Percentiles rank a stretch among this genome's conserved stretches.
phyloP scores from a whole-genome alignment of 495 filamentous ascomycete genomes.

The Talaromyces wortmannii region DNA sequence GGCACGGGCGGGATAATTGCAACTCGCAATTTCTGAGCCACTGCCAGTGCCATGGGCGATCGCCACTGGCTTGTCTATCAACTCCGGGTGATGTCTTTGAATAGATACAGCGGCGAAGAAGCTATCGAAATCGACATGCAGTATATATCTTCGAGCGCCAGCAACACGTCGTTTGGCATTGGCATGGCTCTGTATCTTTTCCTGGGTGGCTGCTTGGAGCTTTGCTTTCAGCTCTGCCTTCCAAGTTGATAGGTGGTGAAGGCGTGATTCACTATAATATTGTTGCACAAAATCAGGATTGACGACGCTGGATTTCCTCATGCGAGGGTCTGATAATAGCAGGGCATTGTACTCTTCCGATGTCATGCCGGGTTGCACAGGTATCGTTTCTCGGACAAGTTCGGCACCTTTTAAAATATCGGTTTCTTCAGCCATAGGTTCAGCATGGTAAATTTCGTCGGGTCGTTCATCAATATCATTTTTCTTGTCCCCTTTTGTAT shows the following conservation, averaged over 20 bases:
- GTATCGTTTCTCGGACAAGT: constrained; percentile 7
- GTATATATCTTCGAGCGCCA: constrained; percentile 71
- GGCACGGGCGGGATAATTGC: constrained; percentile 84
- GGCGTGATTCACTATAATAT: constrained; percentile 85
- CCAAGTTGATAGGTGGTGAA: constrained; percentile 94
- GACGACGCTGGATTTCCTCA: constrained; percentile 75
- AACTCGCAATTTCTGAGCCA: constrained; percentile 93
- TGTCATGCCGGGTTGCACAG: constrained; percentile 46
- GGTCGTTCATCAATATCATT: neutral
- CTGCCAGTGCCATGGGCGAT: constrained; percentile 81
- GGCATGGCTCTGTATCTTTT: constrained; percentile 53
- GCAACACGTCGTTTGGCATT: constrained; percentile 36
- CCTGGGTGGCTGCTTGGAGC: constrained; percentile 69
- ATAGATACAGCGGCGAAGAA: constrained; percentile 95
- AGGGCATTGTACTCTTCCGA: constrained; percentile 88
- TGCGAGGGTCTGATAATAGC: constrained; percentile 72
- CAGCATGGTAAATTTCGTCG: neutral
- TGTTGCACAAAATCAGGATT: constrained; percentile 91
- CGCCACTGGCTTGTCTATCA: constrained; percentile 73
- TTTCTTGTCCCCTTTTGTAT: neutral
- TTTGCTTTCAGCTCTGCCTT: constrained; percentile 87
- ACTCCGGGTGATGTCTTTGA: constrained; percentile 63
- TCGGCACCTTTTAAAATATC: neutral
- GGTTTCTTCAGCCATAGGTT: neutral
- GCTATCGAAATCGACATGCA: constrained; percentile 96